Conservation (phyloP, 805 yeast species). For the Teunomyces barrocoloradensis region DNA sequence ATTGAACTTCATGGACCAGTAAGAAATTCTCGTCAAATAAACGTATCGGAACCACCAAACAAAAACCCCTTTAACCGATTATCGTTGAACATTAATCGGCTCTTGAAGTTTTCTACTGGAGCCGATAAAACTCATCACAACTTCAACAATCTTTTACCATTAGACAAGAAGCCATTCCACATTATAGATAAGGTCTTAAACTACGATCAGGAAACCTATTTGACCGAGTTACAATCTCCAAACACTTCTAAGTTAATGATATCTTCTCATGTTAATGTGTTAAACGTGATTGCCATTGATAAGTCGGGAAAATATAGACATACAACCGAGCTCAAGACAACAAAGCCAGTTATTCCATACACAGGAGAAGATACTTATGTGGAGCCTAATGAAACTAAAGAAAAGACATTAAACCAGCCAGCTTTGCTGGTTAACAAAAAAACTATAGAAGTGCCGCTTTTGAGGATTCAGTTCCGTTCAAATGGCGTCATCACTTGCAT, state of each 20-base stretch:
- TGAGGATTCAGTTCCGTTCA: conserved; percentile 39
- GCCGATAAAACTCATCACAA: conserved; percentile 3
- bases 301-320: conserved; percentile 20
- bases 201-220: conserved; percentile 20
- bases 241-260: conserved; percentile 37
- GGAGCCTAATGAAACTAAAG: not conserved
- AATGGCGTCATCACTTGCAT: conserved; percentile 40
- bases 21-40: not conserved
- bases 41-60: not conserved
- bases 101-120: conserved; percentile 15
- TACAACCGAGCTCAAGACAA: conserved; percentile 17
- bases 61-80: conserved; percentile 27
- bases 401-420: not conserved
- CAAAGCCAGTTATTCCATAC: conserved; percentile 20
- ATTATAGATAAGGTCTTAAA: conserved; percentile 7
- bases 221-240: conserved; percentile 25
- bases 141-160: not conserved
- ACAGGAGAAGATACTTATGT: conserved; percentile 12
- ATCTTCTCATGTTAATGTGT: conserved; percentile 48
- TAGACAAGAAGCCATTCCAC: not conserved
- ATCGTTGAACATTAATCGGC: conserved; percentile 30
- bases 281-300: conserved; percentile 45
- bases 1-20: conserved; percentile 9
- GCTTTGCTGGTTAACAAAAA: conserved; percentile 17
- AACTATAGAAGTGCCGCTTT: conserved; percentile 44